A percentile compares a stretch with the other conserved stretches of the same genome.
These are phyloP conservation scores for Aaosphaeria pasadenensis DNA, from an alignment of 2,329 filamentous ascomycete genomes.

Conservation along the genomic window DNA sequence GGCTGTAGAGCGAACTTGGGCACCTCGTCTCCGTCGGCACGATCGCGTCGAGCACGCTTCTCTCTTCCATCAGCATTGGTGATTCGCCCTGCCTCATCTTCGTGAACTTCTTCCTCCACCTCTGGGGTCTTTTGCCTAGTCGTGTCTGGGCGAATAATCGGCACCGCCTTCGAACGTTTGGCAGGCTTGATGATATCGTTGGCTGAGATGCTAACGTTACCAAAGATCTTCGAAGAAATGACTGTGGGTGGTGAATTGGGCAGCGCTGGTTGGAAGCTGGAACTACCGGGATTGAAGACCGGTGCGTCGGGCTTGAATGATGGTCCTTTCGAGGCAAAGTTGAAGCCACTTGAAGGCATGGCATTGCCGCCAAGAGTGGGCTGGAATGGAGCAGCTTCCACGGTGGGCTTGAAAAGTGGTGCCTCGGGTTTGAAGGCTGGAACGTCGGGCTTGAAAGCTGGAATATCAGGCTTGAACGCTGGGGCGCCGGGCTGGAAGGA, in stretches of 20 bases:
- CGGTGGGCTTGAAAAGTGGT: constrained; percentile 22
- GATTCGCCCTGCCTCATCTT: constrained; percentile 61
- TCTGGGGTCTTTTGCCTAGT: constrained; percentile 40
- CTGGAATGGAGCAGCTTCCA: constrained; percentile 7
- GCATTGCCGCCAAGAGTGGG: constrained; percentile 8
- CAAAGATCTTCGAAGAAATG: constrained; percentile 34
- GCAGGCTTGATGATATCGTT: constrained; percentile 62
- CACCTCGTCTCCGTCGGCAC: constrained; percentile 68
- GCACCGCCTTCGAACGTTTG: constrained; percentile 78
- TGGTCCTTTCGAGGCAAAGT: constrained; percentile 57
- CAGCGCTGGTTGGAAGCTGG: constrained; percentile 21
- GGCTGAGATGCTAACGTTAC: constrained; percentile 51
- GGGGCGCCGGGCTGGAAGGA: constrained; percentile 44
- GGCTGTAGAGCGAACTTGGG: constrained; percentile 64
- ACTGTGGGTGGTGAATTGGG: constrained; percentile 19
- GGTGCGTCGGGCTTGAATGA: constrained; percentile 76
- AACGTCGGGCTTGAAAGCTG: constrained; percentile 16
- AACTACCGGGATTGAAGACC: constrained; percentile 54
- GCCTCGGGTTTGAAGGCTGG: constrained; percentile 58
- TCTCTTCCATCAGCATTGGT: constrained; percentile 65
- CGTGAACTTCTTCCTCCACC: constrained; percentile 40
- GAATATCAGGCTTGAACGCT: constrained; percentile 62
- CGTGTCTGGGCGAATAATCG: constrained; percentile 66
- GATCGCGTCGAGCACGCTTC: constrained; percentile 69
- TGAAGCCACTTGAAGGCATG: constrained; percentile 53